Evolutionary conservation across 257 asterid species (phyloP).

Genomic region (Plantago elongata): DNA sequence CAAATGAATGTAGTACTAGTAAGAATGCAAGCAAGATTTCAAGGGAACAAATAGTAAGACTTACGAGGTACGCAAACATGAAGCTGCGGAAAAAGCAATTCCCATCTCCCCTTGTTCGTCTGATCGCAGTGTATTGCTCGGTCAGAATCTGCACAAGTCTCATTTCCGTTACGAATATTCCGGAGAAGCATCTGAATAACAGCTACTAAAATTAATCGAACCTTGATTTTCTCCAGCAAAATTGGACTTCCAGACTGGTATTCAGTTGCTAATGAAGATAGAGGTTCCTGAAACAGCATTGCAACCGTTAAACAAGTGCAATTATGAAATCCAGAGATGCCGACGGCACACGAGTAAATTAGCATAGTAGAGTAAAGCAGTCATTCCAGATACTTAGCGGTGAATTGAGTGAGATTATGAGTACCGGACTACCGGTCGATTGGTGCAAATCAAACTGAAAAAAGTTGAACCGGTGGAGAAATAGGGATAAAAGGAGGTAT

Average conservation of each 20-base stretch:
- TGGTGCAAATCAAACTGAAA: not conserved
- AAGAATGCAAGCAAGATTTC: slow-evolving; percentile 6
- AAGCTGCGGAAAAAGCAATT: slow-evolving; percentile 96
- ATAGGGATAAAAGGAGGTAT: not conserved
- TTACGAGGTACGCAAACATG: slow-evolving; percentile 94
- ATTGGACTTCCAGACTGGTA: slow-evolving; percentile 79
- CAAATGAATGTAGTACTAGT: slow-evolving; percentile 11
- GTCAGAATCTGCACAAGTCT: slow-evolving; percentile 50
- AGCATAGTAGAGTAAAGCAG: too few relatives aligned
- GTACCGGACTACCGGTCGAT: not conserved
- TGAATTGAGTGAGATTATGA: not conserved
- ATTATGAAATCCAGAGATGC: slow-evolving; percentile 3
- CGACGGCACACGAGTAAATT: too few relatives aligned
- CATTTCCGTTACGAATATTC: slow-evolving; percentile 20
- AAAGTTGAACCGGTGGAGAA: not conserved
- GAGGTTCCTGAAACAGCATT: slow-evolving; percentile 62
- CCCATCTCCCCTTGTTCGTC: slow-evolving; percentile 96
- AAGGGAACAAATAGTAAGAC: slow-evolving; percentile 21
- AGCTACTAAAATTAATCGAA: slow-evolving; percentile 22
- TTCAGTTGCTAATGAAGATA: slow-evolving; percentile 71
- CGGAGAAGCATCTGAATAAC: slow-evolving; percentile 10
- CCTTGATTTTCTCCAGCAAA: slow-evolving; percentile 87
- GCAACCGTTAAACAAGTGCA: slow-evolving; percentile 10
- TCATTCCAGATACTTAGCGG: too few relatives aligned
- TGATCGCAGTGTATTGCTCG: slow-evolving; percentile 70